A percentile compares a stretch with the other conserved stretches of the same genome.
Conservation (phyloP, 208 protist species). For the Leishmania mexicana region DNA sequence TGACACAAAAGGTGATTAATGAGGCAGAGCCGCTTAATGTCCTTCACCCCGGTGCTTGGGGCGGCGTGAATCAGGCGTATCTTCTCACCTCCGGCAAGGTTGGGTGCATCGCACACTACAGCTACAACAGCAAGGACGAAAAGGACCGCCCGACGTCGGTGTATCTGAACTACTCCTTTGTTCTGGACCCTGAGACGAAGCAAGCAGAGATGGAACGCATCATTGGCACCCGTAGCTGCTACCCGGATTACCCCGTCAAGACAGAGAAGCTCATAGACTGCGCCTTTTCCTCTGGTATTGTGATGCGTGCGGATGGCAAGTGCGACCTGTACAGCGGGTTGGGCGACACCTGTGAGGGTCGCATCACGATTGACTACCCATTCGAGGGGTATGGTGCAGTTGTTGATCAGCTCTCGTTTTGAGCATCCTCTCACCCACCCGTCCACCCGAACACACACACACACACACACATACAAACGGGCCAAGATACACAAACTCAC, state of each 20-base stretch:
- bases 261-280: constrained; percentile 52
- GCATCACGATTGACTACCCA: constrained; percentile 76
- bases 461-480: neutral
- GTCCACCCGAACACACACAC: neutral
- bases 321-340: constrained; percentile 75
- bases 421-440: neutral
- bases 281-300: constrained; percentile 64
- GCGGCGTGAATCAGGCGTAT: constrained; percentile 70
- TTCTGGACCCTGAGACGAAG: constrained; percentile 54
- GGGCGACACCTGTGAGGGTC: constrained; percentile 61
- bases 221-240: constrained; percentile 67
- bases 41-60: constrained; percentile 59
- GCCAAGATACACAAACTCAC: neutral
- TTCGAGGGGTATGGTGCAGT: constrained; percentile 64
- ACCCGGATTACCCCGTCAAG: constrained; percentile 56
- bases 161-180: constrained; percentile 70
- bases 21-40: constrained; percentile 58
- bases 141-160: constrained; percentile 42
- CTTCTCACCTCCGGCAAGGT: constrained; percentile 58
- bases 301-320: constrained; percentile 69
- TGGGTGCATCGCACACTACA: constrained; percentile 75
- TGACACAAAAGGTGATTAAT: constrained; percentile 50
- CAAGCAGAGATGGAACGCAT: constrained; percentile 41
- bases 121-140: constrained; percentile 53
- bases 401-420: constrained; percentile 44